A percentile compares a stretch with the other conserved stretches of the same genome.
Conservation (phyloP, 345 rosid genomes). For the Aquilaria yunnanensis region DNA sequence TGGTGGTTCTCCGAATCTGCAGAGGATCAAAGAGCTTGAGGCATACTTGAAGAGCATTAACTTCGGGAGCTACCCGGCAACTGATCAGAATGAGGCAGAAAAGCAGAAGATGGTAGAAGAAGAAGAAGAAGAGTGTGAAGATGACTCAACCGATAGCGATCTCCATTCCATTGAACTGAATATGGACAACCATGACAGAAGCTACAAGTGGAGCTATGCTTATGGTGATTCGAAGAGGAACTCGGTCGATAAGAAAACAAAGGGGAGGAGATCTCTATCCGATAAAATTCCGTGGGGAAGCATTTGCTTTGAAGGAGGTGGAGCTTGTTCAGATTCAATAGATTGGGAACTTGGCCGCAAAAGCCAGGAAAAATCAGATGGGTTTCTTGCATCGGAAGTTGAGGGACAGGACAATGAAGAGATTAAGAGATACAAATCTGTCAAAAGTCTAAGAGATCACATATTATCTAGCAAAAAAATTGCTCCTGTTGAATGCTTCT, state of each 20-base stretch:
- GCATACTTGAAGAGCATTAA: slow-evolving; percentile 35
- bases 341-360: slow-evolving; percentile 21
- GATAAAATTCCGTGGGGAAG: slow-evolving; percentile 62
- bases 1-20: slow-evolving; percentile 28
- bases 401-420: slow-evolving; percentile 31
- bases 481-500: slow-evolving; percentile 16
- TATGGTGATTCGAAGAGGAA: slow-evolving; percentile 28
- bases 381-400: slow-evolving; percentile 21
- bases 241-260: slow-evolving; percentile 33
- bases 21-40: slow-evolving; percentile 49
- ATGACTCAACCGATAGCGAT: slow-evolving; percentile 73
- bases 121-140: slow-evolving; percentile 38
- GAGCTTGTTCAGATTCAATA: slow-evolving; percentile 14
- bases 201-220: slow-evolving; percentile 84
- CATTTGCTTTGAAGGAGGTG: slow-evolving; percentile 35
- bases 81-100: too few relatives aligned
- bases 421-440: slow-evolving; percentile 36
- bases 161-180: slow-evolving; percentile 88
- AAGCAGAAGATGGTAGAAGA: slow-evolving; percentile 3
- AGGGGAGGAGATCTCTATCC: slow-evolving; percentile 40
- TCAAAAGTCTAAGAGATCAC: slow-evolving; percentile 52
- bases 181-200: slow-evolving; percentile 57
- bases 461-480: slow-evolving; percentile 33
- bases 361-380: slow-evolving; percentile 33
- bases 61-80: slow-evolving; percentile 12